phyloP scores from a whole-genome alignment of 331 rosid species.

The Erythrophleum ivorense region DNA sequence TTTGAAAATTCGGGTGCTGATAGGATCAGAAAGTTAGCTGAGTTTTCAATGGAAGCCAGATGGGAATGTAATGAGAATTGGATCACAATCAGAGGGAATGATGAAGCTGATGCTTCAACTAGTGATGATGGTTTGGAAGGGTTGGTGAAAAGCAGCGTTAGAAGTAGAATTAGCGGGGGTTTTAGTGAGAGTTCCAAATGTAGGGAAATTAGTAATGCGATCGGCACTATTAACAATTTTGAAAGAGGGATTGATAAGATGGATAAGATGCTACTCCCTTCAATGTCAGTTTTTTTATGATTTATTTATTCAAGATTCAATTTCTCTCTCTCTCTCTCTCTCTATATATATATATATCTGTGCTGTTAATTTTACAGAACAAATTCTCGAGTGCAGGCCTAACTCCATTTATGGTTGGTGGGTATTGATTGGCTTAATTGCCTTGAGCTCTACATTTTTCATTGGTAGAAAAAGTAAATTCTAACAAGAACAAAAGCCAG shows the following conservation, averaged over 20 bases:
- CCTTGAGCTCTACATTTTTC: not conserved
- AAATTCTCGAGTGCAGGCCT: not conserved
- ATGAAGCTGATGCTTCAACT: conserved; percentile 28
- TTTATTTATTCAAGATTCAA: conserved; percentile 26
- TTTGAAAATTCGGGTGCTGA: conserved; percentile 35
- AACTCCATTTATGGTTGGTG: not conserved
- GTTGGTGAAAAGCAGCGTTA: conserved; percentile 39
- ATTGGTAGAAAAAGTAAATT: conserved; percentile 26
- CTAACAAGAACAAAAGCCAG: conserved; percentile 14
- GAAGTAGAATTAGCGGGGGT: conserved; percentile 44
- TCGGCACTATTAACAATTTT: conserved; percentile 43
- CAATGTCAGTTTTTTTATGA: conserved; percentile 47
- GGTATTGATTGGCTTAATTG: conserved; percentile 5
- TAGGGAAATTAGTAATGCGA: conserved; percentile 45
- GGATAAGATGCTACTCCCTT: conserved; percentile 43
- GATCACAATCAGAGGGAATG: conserved; percentile 60
- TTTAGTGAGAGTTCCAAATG: conserved; percentile 26
- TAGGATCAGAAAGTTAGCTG: conserved; percentile 61
- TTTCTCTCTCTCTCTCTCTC: not conserved
- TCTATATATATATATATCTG: not conserved
- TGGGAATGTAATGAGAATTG: conserved; percentile 58
- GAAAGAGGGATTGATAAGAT: conserved; percentile 42
- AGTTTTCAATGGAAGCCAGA: conserved; percentile 49
- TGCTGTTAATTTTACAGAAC: not conserved
- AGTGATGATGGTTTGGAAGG: not conserved